Evolutionary conservation across 179 eudicot species (phyloP), one percentile per base, ranked within the genome.

Genomic region (Camellia oleifera): DNA sequence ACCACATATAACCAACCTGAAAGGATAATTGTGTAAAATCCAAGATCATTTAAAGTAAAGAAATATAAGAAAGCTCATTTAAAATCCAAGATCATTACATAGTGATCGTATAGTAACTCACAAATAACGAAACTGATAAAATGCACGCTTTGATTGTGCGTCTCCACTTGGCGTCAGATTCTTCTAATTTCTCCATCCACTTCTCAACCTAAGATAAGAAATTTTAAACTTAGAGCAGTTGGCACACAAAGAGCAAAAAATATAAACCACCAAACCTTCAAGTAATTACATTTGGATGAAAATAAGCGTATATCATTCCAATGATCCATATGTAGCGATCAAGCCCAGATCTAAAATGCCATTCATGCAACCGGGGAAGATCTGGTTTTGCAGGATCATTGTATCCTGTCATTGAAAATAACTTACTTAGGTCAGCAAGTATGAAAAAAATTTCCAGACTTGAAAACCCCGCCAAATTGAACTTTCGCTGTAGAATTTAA

Each of bases 301-400:
- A 92, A 76, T 94, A 92, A 73, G 99, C 98, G 72, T 92, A 92
- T 83, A 96, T 90, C 98, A 96, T 96, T 69, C 99, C 99, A 70
- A 92, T 83, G 75, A 96, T 94, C 99, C 99, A 96, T 74, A 96
- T 88, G 83, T 96, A 94, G 63, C 99, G 98, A 89, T 96, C 98
- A 85, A 96, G 94, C 79, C 99, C 99, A 69, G 99, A 96, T 91
- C 98, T 90, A 81, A 96, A 96, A 79, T 96, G 99, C 98, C 99
- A 96, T 76, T 96, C 99, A 74, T 94, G 97, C 75, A 92, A 79
- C 69, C 88, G 92, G 83, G 99, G 93, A 76, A 96, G 89, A 81
- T 92, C 93, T 56, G 98, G 98, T 85, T 94, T 94, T 83, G 93
- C 97, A 79, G 99, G 98, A 89, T 96, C 99, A 72, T 82, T 72